Evolutionary conservation across 2,329 filamentous ascomycete genomes (phyloP).

Genomic region (Tolypocladium paradoxum): DNA sequence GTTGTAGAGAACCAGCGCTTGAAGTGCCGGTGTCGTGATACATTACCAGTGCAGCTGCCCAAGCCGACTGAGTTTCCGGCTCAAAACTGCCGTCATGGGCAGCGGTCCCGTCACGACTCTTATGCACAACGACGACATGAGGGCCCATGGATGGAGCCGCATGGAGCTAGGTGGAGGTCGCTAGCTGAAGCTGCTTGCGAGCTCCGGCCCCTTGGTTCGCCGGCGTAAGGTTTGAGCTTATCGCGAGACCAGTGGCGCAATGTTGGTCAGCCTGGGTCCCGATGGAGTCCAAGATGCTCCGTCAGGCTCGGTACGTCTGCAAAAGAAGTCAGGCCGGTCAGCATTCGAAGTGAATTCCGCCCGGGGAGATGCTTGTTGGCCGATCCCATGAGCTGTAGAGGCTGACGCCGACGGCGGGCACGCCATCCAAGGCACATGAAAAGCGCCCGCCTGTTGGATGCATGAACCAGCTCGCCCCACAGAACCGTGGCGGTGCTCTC

Average conservation of each 20-base stretch:
- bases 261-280: background rate
- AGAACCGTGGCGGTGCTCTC: background rate
- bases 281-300: background rate
- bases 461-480: background rate
- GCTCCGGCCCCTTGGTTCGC: background rate
- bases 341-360: background rate
- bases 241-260: background rate
- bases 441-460: conserved; percentile 10
- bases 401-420: background rate
- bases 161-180: background rate
- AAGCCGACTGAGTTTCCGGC: background rate
- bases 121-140: background rate
- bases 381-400: background rate
- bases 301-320: background rate
- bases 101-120: background rate
- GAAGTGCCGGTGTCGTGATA: too few relatives aligned
- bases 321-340: background rate
- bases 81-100: background rate
- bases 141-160: background rate
- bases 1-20: too few relatives aligned
- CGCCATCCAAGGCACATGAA: conserved; percentile 14
- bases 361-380: background rate
- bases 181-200: background rate
- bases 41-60: too few relatives aligned
- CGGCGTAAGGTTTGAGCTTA: background rate